Evolutionary conservation across 305 asterid genomes (phyloP).

Genomic region (Fraxinus platypoda): DNA sequence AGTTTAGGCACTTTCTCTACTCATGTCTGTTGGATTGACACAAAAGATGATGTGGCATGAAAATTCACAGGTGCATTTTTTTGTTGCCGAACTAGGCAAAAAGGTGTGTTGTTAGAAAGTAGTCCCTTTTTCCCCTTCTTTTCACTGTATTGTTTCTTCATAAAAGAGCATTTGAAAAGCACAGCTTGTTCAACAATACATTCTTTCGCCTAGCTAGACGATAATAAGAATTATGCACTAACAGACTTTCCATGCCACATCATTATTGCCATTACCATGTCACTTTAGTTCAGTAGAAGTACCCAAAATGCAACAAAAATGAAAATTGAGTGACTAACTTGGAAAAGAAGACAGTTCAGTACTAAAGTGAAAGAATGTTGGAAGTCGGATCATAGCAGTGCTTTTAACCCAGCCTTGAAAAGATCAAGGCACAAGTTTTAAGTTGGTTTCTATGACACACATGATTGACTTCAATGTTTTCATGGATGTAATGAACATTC

Average conservation of each 20-base stretch:
- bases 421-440: neutral
- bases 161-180: neutral
- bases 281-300: neutral
- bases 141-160: neutral
- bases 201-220: neutral
- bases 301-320: neutral
- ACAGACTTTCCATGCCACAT: neutral
- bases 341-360: neutral
- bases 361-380: neutral
- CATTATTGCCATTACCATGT: neutral
- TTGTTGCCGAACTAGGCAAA: neutral
- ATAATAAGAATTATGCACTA: neutral
- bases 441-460: constrained; percentile 27
- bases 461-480: constrained; percentile 28
- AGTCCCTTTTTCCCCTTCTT: neutral
- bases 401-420: neutral
- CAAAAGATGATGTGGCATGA: neutral
- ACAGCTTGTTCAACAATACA: neutral
- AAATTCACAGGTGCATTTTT: neutral
- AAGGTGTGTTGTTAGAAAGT: neutral
- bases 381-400: neutral
- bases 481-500: constrained; percentile 20
- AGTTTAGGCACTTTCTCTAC: neutral
- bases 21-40: neutral
- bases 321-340: neutral